phyloP scores from a whole-genome alignment of 73 alveolate genomes.

The Tetrahymena malaccensis region DNA sequence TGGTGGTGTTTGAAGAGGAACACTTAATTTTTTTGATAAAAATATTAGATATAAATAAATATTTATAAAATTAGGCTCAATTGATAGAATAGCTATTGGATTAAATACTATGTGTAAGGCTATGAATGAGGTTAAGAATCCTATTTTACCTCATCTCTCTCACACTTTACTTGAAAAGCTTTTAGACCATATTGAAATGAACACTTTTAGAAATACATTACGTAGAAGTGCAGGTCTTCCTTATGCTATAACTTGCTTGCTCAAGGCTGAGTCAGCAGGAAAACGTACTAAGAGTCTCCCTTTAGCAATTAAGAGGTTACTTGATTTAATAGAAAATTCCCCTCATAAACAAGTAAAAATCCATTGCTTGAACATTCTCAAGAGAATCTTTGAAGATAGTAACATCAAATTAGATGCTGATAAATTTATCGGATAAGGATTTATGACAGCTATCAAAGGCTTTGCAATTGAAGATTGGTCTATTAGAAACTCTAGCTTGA shows the following conservation, averaged over 20 bases:
- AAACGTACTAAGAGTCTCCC: slow-evolving; percentile 2
- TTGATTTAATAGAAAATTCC: not conserved
- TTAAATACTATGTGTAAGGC: slow-evolving; percentile 23
- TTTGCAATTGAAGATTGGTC: slow-evolving; percentile 40
- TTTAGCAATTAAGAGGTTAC: not conserved
- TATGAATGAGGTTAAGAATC: slow-evolving; percentile 9
- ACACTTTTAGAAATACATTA: slow-evolving; percentile 14
- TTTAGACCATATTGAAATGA: slow-evolving; percentile 24
- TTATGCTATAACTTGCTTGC: slow-evolving; percentile 17
- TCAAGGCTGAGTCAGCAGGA: slow-evolving; percentile 11
- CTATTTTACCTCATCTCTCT: slow-evolving; percentile 23
- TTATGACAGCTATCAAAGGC: slow-evolving; percentile 29
- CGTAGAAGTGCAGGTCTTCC: slow-evolving; percentile 43
- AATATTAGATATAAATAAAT: not conserved
- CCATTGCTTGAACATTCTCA: slow-evolving; percentile 21
- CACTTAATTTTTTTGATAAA: not conserved
- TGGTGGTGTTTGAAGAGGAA: not conserved
- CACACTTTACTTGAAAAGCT: slow-evolving; percentile 18
- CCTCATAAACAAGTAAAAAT: not conserved
- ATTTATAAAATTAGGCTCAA: not conserved
- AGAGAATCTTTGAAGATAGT: slow-evolving; percentile 23
- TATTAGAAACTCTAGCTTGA: slow-evolving; percentile 32
- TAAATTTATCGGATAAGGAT: slow-evolving; percentile 10
- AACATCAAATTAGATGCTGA: slow-evolving; percentile 12
- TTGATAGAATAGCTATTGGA: slow-evolving; percentile 41